A percentile compares a stretch with the other conserved stretches of the same genome.
phyloP scores from a whole-genome alignment of 2,329 filamentous ascomycete species.

The Raffaelea albimanens region DNA sequence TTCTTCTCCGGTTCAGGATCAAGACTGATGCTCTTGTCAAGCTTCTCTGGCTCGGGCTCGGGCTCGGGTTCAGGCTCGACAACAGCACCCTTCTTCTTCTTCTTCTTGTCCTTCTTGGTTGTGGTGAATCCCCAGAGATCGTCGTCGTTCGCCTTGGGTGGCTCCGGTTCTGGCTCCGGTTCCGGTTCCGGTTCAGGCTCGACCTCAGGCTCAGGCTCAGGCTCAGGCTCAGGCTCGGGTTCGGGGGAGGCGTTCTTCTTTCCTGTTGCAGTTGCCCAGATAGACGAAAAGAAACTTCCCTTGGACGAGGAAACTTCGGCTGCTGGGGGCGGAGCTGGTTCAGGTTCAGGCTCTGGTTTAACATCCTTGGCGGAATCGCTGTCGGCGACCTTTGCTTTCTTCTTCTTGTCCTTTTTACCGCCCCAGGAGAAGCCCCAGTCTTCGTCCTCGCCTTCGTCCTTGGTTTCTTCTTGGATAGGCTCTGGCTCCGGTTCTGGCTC shows the following conservation, averaged over 20 bases:
- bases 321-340: conserved; percentile 14
- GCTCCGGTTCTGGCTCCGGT: conserved; percentile 3
- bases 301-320: conserved; percentile 6
- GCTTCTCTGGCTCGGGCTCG: conserved; percentile 6
- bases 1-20: conserved; percentile 7
- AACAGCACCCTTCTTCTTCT: conserved; percentile 9
- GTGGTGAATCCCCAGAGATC: conserved; percentile 6
- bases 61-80: too few relatives aligned
- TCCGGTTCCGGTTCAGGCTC: conserved; percentile 8
- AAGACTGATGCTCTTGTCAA: too few relatives aligned
- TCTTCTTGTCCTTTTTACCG: conserved; percentile 14
- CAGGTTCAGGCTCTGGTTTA: conserved; percentile 9
- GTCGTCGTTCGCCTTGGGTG: neutral
- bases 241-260: conserved; percentile 16
- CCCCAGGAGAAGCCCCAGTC: neutral
- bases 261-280: conserved; percentile 34
- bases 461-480: conserved; percentile 5
- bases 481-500: conserved; percentile 4
- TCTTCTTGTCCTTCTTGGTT: conserved; percentile 4
- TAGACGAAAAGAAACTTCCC: conserved; percentile 20
- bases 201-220: too few relatives aligned
- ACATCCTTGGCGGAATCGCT: neutral
- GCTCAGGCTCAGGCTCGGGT: neutral
- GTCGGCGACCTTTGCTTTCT: conserved; percentile 16
- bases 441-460: conserved; percentile 7